phyloP scores from a whole-genome alignment of 176 grass and related monocot species.

The Oryza brachyantha region DNA sequence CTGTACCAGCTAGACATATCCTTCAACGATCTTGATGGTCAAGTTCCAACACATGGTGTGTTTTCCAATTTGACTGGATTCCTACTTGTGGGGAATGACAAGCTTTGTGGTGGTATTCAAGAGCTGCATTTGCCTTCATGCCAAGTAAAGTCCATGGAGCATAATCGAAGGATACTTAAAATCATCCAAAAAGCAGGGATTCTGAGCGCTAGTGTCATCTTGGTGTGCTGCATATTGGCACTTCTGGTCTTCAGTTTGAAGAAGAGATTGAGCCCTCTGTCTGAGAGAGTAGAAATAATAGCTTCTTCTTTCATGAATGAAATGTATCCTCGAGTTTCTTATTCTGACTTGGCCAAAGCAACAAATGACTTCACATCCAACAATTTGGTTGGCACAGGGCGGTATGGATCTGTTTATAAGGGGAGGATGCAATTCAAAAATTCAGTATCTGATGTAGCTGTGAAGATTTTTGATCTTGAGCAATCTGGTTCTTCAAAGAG shows the following conservation, averaged over 20 bases:
- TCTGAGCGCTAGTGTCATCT: neutral
- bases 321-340: constrained; percentile 25
- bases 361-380: constrained; percentile 30
- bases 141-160: neutral
- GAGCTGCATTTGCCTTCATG: constrained; percentile 41
- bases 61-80: constrained; percentile 50
- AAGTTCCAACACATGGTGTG: constrained; percentile 42
- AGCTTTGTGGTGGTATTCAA: constrained; percentile 42
- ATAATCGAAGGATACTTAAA: neutral
- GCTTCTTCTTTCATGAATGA: neutral
- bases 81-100: constrained; percentile 39
- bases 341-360: constrained; percentile 38
- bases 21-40: constrained; percentile 50
- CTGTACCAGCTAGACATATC: constrained; percentile 47
- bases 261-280: neutral
- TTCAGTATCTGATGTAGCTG: constrained; percentile 16
- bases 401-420: constrained; percentile 47
- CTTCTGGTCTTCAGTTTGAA: constrained; percentile 2
- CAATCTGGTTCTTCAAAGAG: constrained; percentile 29
- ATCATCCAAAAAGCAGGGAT: constrained; percentile 19
- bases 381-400: constrained; percentile 43
- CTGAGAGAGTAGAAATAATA: neutral
- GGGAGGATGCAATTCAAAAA: neutral
- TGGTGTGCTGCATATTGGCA: constrained; percentile 5
- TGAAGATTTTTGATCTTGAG: constrained; percentile 46